Conservation (phyloP, 805 yeast species). For the Candida coleopterorum region DNA sequence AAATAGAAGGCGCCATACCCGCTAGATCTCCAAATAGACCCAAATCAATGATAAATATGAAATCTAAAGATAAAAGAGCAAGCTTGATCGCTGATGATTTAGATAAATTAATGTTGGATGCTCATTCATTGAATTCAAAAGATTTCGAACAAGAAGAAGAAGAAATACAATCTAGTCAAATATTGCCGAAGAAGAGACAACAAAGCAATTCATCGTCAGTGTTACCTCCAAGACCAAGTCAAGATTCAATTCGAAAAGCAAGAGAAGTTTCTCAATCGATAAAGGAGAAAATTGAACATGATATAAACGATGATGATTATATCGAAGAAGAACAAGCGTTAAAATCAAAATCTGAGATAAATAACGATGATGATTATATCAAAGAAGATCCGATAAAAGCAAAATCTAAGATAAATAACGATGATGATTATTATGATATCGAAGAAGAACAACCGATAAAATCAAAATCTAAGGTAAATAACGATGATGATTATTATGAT, state of each 20-base stretch:
- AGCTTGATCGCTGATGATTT: conserved; percentile 30
- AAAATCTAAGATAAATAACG: no score
- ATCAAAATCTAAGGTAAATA: conserved; percentile 30
- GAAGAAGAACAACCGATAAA: conserved; percentile 34
- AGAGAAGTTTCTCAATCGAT: conserved; percentile 7
- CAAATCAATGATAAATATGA: conserved; percentile 6
- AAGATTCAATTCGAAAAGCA: conserved; percentile 7
- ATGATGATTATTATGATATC: conserved; percentile 30
- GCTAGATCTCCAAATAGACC: conserved; percentile 38
- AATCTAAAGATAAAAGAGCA: conserved; percentile 3
- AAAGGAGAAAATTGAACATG: background rate
- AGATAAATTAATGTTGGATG: conserved; percentile 30
- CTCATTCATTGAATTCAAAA: conserved; percentile 5
- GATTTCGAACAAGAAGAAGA: background rate
- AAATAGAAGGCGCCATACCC: conserved; percentile 33
- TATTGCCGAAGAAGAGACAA: background rate
- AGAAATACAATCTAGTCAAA: background rate
- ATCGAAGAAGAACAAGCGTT: no score
- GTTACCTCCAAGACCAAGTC: conserved; percentile 10
- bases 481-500: conserved; percentile 31
- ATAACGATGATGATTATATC: conserved; percentile 20
- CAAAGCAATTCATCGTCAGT: background rate
- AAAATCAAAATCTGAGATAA: conserved; percentile 31
- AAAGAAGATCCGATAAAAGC: conserved; percentile 28
- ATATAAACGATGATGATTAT: conserved; percentile 12